Evolutionary conservation across 2,329 filamentous ascomycete genomes (phyloP).

Genomic region (Periglandula ipomoeae): DNA sequence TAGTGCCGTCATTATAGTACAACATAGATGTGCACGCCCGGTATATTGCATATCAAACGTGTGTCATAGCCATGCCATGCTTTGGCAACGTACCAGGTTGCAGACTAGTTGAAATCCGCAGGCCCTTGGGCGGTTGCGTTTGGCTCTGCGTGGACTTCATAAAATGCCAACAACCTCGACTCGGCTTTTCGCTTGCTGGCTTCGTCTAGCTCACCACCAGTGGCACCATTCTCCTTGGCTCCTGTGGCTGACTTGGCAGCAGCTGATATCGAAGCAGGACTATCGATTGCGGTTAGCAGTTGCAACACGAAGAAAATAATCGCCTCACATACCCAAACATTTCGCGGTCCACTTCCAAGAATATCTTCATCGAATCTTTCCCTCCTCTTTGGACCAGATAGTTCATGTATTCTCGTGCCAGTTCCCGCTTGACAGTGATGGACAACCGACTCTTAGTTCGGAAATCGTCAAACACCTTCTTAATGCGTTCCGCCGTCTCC

Average conservation of each 20-base stretch:
- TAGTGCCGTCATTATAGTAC: constrained; percentile 8
- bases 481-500: constrained; percentile 63
- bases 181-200: constrained; percentile 42
- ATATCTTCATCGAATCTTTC: constrained; percentile 78
- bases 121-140: constrained; percentile 38
- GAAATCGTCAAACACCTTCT: constrained; percentile 69
- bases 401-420: constrained; percentile 69
- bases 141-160: constrained; percentile 40
- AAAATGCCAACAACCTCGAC: constrained; percentile 40
- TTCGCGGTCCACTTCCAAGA: constrained; percentile 72
- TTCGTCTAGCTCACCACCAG: constrained; percentile 39
- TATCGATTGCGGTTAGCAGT: constrained; percentile 9
- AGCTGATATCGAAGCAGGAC: constrained; percentile 15
- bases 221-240: constrained; percentile 37
- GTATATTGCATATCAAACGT: not conserved
- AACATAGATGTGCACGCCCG: constrained; percentile 1
- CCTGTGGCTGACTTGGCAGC: constrained; percentile 8
- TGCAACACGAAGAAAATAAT: not conserved
- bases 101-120: constrained; percentile 44
- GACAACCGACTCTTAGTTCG: constrained; percentile 64
- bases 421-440: constrained; percentile 57
- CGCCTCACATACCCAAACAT: constrained; percentile 62
- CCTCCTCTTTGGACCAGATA: constrained; percentile 78
- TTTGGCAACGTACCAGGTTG: no score
- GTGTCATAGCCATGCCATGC: no score